Evolutionary conservation across 2,329 filamentous ascomycete species (phyloP).

Genomic region (Fusarium sambucinum): DNA sequence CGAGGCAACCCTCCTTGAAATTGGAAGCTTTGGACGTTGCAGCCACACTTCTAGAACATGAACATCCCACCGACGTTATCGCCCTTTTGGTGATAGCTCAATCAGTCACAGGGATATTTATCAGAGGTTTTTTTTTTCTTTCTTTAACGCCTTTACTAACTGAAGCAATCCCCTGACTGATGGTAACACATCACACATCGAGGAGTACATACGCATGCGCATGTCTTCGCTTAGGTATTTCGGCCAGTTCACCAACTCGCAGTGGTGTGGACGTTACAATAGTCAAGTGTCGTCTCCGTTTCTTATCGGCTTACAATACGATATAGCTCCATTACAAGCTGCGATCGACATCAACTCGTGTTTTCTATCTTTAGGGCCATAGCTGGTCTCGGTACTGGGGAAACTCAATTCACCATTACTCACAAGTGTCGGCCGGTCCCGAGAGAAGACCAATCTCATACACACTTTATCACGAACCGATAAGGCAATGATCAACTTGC

Average conservation of each 20-base stretch:
- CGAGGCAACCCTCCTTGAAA: constrained; percentile 24
- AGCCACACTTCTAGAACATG: constrained; percentile 43
- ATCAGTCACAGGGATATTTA: constrained; percentile 6
- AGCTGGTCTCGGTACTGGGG: constrained; percentile 31
- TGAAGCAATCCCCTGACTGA: constrained; percentile 15
- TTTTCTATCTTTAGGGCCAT: constrained; percentile 24
- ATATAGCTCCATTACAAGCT: constrained; percentile 2
- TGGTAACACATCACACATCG: constrained; percentile 21
- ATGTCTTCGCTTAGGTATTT: constrained; percentile 6
- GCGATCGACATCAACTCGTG: constrained; percentile 12
- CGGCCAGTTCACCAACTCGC: not conserved
- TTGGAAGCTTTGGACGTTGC: constrained; percentile 26
- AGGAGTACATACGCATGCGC: constrained; percentile 8
- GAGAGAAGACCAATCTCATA: constrained; percentile 34
- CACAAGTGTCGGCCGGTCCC: constrained; percentile 45
- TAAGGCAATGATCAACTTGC: constrained; percentile 43
- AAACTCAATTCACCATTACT: constrained; percentile 38
- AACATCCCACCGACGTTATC: constrained; percentile 10
- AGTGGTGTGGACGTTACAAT: not conserved
- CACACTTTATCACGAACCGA: constrained; percentile 28
- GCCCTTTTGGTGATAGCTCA: constrained; percentile 13
- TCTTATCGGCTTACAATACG: constrained; percentile 2
- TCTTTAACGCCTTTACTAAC: constrained; percentile 15
- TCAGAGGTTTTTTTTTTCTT: constrained; percentile 12
- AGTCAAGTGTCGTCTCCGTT: not conserved